phyloP scores from a whole-genome alignment of 257 asterid genomes.

The Solanum pinnatisectum region DNA sequence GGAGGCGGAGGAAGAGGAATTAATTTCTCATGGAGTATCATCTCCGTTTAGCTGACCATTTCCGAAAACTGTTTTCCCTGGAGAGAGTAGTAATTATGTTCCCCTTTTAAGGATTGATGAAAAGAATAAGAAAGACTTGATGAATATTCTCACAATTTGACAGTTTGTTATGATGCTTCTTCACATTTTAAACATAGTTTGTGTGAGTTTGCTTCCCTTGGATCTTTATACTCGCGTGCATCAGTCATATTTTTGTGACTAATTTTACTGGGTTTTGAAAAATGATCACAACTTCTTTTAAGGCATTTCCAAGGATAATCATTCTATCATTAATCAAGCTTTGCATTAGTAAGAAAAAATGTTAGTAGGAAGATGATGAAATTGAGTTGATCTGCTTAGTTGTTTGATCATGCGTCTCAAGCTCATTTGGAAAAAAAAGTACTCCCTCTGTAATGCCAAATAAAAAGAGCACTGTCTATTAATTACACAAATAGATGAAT shows the following conservation, averaged over 20 bases:
- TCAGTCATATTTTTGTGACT: not conserved
- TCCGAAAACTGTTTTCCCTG: not conserved
- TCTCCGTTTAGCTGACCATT: not conserved
- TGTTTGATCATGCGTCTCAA: not conserved
- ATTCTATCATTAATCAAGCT: not conserved
- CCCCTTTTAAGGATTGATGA: not conserved
- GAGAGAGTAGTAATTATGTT: not conserved
- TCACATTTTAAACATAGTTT: not conserved
- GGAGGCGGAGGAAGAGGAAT: conserved; percentile 96
- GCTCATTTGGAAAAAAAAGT: not conserved
- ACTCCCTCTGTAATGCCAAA: not conserved
- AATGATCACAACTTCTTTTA: not conserved
- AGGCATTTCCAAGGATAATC: not conserved
- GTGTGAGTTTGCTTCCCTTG: not conserved
- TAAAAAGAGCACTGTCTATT: too few relatives aligned
- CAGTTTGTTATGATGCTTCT: not conserved
- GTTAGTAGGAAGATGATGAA: not conserved
- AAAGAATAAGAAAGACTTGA: not conserved
- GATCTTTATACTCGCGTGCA: not conserved
- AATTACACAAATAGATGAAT: not conserved
- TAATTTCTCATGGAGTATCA: not conserved
- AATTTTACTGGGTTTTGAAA: not conserved
- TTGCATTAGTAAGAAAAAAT: not conserved
- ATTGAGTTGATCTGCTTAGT: not conserved
- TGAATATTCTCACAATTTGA: not conserved